These are phyloP conservation scores for Ziziphus jujuba DNA, from an alignment of 306 rosid species.

Conservation along the genomic window DNA sequence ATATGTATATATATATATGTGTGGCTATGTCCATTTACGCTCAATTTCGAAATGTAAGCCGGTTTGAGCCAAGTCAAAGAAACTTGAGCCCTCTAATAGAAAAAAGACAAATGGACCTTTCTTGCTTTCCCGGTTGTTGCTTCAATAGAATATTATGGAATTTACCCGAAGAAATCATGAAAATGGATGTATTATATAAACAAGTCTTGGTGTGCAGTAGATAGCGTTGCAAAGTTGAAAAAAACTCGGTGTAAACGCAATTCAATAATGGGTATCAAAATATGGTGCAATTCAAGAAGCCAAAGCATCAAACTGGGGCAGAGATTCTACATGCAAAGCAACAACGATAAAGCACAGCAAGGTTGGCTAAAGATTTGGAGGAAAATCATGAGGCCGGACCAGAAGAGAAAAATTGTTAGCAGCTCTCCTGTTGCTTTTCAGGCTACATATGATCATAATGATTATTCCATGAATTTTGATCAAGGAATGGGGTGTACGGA, in stretches of 20 bases:
- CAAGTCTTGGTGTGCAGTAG: background rate
- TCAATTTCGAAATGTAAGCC: too few relatives aligned
- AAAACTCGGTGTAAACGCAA: constrained; percentile 1
- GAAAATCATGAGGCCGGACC: constrained; percentile 45
- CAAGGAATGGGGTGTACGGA: constrained; percentile 56
- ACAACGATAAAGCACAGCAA: constrained; percentile 21
- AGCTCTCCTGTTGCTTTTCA: constrained; percentile 25
- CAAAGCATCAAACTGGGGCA: constrained; percentile 48
- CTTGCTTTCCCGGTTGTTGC: too few relatives aligned
- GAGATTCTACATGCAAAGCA: constrained; percentile 31
- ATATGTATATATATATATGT: too few relatives aligned
- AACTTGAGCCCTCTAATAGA: too few relatives aligned
- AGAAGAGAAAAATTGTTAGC: constrained; percentile 25
- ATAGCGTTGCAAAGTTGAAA: background rate
- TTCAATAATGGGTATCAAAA: constrained; percentile 50
- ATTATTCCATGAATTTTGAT: constrained; percentile 64
- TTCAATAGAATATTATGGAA: too few relatives aligned
- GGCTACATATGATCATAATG: constrained; percentile 41
- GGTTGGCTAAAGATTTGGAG: constrained; percentile 62
- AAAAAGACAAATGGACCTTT: too few relatives aligned
- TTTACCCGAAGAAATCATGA: too few relatives aligned
- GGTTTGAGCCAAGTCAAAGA: too few relatives aligned
- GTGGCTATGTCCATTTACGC: too few relatives aligned
- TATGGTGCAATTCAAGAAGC: constrained; percentile 31
- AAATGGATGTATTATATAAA: too few relatives aligned